Evolutionary conservation across 2,329 filamentous ascomycete species (phyloP).

Genomic region (Aspergillus pseudotamarii): DNA sequence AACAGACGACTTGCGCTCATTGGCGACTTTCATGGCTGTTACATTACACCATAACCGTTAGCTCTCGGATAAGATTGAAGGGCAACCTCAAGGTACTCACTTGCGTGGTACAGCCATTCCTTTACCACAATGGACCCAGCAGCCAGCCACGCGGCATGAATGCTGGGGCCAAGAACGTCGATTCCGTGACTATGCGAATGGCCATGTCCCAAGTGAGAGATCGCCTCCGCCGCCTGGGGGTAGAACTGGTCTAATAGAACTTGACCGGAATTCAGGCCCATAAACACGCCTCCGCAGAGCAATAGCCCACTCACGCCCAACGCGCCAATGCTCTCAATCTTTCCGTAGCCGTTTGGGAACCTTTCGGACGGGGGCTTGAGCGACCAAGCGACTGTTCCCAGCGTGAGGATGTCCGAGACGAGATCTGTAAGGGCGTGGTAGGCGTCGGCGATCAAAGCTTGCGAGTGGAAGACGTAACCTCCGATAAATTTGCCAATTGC

Average conservation of each 20-base stretch:
- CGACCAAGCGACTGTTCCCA: conserved; percentile 93
- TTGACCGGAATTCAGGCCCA: conserved; percentile 77
- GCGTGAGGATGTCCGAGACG: conserved; percentile 89
- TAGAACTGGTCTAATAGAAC: conserved; percentile 74
- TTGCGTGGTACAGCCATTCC: conserved; percentile 95
- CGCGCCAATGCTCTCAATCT: conserved; percentile 94
- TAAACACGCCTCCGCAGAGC: conserved; percentile 84
- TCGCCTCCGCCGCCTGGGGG: conserved; percentile 62
- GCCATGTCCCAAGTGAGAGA: conserved; percentile 35
- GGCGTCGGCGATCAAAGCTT: conserved; percentile 88
- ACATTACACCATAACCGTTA: conserved; percentile 10
- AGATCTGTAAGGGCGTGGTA: conserved; percentile 95
- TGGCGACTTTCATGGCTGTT: conserved; percentile 89
- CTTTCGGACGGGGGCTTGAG: conserved; percentile 78
- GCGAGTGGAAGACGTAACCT: conserved; percentile 92
- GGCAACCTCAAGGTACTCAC: conserved; percentile 59
- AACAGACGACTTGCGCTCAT: conserved; percentile 91
- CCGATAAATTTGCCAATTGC: conserved; percentile 89
- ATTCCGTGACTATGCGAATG: conserved; percentile 59
- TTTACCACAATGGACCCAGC: conserved; percentile 88
- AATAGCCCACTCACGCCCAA: conserved; percentile 91
- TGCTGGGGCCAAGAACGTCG: conserved; percentile 69
- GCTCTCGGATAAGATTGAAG: background rate
- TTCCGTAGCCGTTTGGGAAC: conserved; percentile 92
- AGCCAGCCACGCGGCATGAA: conserved; percentile 94